Evolutionary conservation across 768 basidiomycete species (phyloP).

Genomic region (Candolleomyces aberdarensis): DNA sequence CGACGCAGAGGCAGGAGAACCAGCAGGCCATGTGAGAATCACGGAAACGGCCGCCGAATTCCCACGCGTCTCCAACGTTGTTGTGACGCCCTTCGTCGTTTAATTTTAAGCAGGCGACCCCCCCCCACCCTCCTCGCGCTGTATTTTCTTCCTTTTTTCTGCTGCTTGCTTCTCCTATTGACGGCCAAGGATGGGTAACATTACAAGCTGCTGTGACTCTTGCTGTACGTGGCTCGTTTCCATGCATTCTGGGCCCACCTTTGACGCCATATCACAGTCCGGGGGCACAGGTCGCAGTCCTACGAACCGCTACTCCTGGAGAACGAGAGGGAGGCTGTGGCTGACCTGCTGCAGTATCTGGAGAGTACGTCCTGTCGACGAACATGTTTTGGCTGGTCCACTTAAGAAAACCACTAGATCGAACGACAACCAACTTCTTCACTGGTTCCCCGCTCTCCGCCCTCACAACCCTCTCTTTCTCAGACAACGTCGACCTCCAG

Average conservation of each 20-base stretch:
- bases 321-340: constrained; percentile 96
- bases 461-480: constrained; percentile 95
- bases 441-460: constrained; percentile 88
- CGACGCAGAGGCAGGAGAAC: neutral
- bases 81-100: constrained; percentile 5
- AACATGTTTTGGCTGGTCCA: neutral
- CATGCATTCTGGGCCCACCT: constrained; percentile 1
- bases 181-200: constrained; percentile 57
- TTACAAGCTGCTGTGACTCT: constrained; percentile 78
- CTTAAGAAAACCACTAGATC: constrained; percentile 54
- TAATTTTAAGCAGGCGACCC: constrained; percentile 16
- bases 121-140: neutral
- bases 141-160: constrained; percentile 1
- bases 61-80: constrained; percentile 11
- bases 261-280: constrained; percentile 45
- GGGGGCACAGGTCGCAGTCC: constrained; percentile 78
- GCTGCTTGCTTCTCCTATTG: constrained; percentile 2
- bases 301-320: constrained; percentile 86
- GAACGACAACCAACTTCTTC: constrained; percentile 98
- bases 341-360: constrained; percentile 93
- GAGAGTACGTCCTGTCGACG: constrained; percentile 67
- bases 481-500: constrained; percentile 98
- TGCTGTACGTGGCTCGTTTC: constrained; percentile 55
- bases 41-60: constrained; percentile 11
- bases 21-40: neutral